Base-by-base conservation (phyloP, 345 rosid species). In the Linum trigynum region DNA sequence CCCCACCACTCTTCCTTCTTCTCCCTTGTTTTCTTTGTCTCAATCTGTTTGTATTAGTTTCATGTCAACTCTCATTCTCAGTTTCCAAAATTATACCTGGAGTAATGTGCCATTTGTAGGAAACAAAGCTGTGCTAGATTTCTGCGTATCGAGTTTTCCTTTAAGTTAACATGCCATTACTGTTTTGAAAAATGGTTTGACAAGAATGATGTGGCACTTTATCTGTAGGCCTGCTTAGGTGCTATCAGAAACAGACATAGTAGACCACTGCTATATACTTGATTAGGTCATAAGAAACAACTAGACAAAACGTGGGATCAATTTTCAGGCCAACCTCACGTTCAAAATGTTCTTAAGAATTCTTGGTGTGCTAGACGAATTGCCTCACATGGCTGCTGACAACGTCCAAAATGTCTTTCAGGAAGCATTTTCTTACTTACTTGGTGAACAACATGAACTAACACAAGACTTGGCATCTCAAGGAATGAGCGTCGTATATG, bases 401-500 rank as follows among this genome's bases (percentile, higher is more conserved):
- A 45, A 8, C 11, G 7, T 45, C 11, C 51, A 5, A 45, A 45
- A 45, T 45, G 32, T 23, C 32, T 23, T 71, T 82, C 91, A 92
- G 98, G 98, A 92, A 72, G 96, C 94, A 38, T 92, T 92, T 81
- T 90, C 96, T 4, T 85, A 86, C 74, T 81, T 92, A 69, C 81
- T 92, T 72, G 94, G 96, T 60, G 98, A 92, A 66, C 97, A 92
- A 74, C 79, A 90, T 79, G 98, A 90, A 78, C 96, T 92, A 62
- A 90, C 96, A 65, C 98, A 90, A 83, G 97, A 90, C 71, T 79
- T 92, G 64, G 98, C 97, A 65, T 92, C 98, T 68, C 98, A 90
- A 68, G 98, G 98, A 43, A 92, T 92, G 97, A 92, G 98, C 78
- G 85, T 92, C 69, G 91, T 90, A 35, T 92, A 90, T 78, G 98